A percentile compares a stretch with the other conserved stretches of the same genome.
These are phyloP conservation scores for Combretum micranthum DNA, from an alignment of 345 rosid species.

Conservation along the genomic window DNA sequence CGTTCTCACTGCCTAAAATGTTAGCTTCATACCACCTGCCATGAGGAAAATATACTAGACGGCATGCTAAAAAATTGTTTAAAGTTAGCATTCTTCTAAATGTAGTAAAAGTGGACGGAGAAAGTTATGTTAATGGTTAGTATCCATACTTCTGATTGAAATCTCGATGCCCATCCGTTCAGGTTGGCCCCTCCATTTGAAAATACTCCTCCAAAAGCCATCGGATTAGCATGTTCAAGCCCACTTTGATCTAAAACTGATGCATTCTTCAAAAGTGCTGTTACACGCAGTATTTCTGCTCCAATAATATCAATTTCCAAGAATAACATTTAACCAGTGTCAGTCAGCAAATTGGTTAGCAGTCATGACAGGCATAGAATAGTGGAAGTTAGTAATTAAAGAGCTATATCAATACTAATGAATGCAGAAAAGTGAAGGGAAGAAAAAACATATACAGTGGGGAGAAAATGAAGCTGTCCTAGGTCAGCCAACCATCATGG, in stretches of 20 bases:
- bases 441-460: too few species aligned
- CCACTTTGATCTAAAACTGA: conserved; percentile 97
- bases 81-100: conserved; percentile 48
- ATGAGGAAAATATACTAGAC: conserved; percentile 2
- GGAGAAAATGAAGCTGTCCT: too few species aligned
- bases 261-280: conserved; percentile 97
- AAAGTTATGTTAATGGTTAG: conserved; percentile 97
- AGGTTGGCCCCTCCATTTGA: conserved; percentile 88
- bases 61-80: conserved; percentile 34
- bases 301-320: conserved; percentile 95
- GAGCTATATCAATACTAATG: too few species aligned
- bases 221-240: conserved; percentile 91
- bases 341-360: conserved; percentile 58
- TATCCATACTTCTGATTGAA: conserved; percentile 99
- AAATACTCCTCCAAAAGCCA: conserved; percentile 83
- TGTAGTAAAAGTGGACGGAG: conserved; percentile 51
- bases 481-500: too few species aligned
- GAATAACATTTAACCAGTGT: conserved; percentile 92
- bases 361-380: conserved; percentile 13
- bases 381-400: too few species aligned
- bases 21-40: conserved; percentile 48
- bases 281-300: conserved; percentile 99
- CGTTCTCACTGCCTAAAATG: conserved; percentile 17
- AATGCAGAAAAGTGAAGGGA: neutral
- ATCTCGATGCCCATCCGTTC: conserved; percentile 87